Conservation (phyloP, 805 yeast species). For the Kodamaea restingae region DNA sequence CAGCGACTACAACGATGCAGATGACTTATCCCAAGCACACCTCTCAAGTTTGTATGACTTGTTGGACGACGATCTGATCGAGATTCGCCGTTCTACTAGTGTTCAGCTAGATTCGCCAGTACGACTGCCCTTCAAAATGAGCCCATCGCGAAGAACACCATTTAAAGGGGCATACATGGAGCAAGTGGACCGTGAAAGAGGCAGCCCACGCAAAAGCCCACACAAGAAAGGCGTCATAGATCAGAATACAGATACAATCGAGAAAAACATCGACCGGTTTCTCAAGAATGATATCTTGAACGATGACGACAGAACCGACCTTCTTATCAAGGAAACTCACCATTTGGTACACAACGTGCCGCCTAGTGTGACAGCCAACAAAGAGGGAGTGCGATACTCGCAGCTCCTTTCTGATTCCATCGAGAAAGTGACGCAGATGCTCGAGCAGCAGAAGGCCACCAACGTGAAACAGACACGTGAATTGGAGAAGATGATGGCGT, state of each 20-base stretch:
- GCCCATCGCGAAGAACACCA: slow-evolving; percentile 14
- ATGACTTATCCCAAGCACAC: slow-evolving; percentile 2
- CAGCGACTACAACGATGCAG: slow-evolving; percentile 14
- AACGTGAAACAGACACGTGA: slow-evolving; percentile 4
- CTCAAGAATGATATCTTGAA: slow-evolving; percentile 8
- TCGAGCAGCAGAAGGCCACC: slow-evolving; percentile 3
- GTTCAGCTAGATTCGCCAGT: slow-evolving; percentile 8
- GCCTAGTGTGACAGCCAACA: slow-evolving; percentile 13
- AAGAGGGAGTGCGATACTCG: slow-evolving; percentile 27
- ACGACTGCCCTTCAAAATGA: slow-evolving; percentile 8
- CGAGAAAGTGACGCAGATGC: slow-evolving; percentile 20
- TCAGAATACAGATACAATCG: slow-evolving; percentile 8
- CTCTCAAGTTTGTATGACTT: slow-evolving; percentile 12
- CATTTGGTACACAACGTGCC: slow-evolving; percentile 24
- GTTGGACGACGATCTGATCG: slow-evolving; percentile 18
- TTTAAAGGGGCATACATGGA: slow-evolving; percentile 19
- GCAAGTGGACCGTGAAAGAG: slow-evolving; percentile 13
- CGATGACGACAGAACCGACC: slow-evolving; percentile 17
- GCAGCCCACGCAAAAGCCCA: slow-evolving; percentile 14
- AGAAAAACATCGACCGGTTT: slow-evolving; percentile 11
- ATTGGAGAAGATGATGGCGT: background rate
- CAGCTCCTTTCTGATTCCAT: slow-evolving; percentile 25
- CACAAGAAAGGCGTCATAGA: background rate
- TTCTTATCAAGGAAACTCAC: slow-evolving; percentile 28
- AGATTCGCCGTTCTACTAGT: slow-evolving; percentile 11